Base-by-base conservation (phyloP, 352 stramenopile genomes). In the Pythium aquatile region DNA sequence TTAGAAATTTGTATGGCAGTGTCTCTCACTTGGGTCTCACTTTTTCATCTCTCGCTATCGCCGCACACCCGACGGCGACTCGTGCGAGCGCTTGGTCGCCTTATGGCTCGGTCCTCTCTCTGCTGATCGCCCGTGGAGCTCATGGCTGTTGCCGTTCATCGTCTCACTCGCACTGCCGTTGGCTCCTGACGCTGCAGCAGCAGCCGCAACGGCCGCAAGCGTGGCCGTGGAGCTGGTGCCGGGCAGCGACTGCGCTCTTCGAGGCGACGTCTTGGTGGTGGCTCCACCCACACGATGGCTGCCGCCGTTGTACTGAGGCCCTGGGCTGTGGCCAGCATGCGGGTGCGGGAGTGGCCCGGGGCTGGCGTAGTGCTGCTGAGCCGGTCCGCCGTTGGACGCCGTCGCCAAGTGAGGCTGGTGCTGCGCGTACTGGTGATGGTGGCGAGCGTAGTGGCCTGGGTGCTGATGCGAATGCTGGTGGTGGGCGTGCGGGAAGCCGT, bases 201-300 rank as follows among this genome's bases (percentile, higher is more conserved):
- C 63, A 13, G 56, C 63, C 11, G 51, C 63, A 0, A 52, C 56
- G 3, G 32, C 63, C 13, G 63, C 30, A 17, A 55, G 40, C 1
- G 55, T 42, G 28, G 61, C 28, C 6, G 52, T 13, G 29, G 40
- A 51, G 24, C 51, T 44, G 20, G 54, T 26, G 17, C 63, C 63
- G 0, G 63, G 55, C 7, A 67, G 48, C 14, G 70, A 77, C 63
- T 74, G 61, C 26, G 70, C 52, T 26, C 63, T 53, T 28, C 63
- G 68, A 26, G 66, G 70, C n/a, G 64, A 65, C 14, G 69, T 66
- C 29, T 61, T 72, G 42, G 47, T 11, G 13, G 29, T 24, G 17
- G 49, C 49, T 40, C 11, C 47, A 7, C 11, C n/a, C 24, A 14
- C 47, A 5, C 47, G 7, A 24, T 33, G 29, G 9, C 40, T 20